phyloP scores from a whole-genome alignment of 2,329 filamentous ascomycete genomes.

The Periconia sp. region DNA sequence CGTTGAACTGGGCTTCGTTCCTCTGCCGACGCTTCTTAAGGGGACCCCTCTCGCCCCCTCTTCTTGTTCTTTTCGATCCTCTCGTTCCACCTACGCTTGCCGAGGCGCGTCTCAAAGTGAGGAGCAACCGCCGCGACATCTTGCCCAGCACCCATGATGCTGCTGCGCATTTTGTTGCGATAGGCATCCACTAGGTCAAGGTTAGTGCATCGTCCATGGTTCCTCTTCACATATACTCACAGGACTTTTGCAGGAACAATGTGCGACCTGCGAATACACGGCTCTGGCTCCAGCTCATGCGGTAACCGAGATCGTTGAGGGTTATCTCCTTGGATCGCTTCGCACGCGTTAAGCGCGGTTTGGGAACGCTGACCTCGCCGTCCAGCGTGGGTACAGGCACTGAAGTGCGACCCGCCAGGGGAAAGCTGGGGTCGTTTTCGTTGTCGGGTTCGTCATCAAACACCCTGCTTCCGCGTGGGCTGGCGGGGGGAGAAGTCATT shows the following conservation, averaged over 20 bases:
- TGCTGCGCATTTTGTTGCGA: slow-evolving; percentile 83
- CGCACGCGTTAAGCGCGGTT: slow-evolving; percentile 71
- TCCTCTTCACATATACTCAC: slow-evolving; percentile 60
- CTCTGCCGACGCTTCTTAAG: slow-evolving; percentile 34
- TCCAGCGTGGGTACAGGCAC: slow-evolving; percentile 58
- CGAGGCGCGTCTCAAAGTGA: slow-evolving; percentile 85
- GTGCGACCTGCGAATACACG: slow-evolving; percentile 84
- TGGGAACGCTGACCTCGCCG: slow-evolving; percentile 73
- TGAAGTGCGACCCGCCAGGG: slow-evolving; percentile 49
- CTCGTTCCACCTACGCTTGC: slow-evolving; percentile 67
- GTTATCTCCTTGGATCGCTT: slow-evolving; percentile 81
- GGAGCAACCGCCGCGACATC: slow-evolving; percentile 73
- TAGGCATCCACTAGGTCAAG: slow-evolving; percentile 78
- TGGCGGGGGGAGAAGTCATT: slow-evolving; percentile 84
- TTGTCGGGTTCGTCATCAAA: slow-evolving; percentile 60
- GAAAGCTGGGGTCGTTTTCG: slow-evolving; percentile 48
- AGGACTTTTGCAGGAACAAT: slow-evolving; percentile 84
- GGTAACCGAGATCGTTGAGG: slow-evolving; percentile 88
- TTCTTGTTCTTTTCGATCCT: slow-evolving; percentile 48
- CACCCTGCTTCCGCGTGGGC: slow-evolving; percentile 72
- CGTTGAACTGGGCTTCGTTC: slow-evolving; percentile 19
- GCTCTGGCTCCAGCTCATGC: slow-evolving; percentile 96
- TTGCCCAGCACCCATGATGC: slow-evolving; percentile 76
- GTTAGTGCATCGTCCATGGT: slow-evolving; percentile 20
- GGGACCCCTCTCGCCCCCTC: slow-evolving; percentile 39